These are phyloP conservation scores for Gracilaria gracilis DNA, from an alignment of 23 red algal species.

Conservation along the genomic window DNA sequence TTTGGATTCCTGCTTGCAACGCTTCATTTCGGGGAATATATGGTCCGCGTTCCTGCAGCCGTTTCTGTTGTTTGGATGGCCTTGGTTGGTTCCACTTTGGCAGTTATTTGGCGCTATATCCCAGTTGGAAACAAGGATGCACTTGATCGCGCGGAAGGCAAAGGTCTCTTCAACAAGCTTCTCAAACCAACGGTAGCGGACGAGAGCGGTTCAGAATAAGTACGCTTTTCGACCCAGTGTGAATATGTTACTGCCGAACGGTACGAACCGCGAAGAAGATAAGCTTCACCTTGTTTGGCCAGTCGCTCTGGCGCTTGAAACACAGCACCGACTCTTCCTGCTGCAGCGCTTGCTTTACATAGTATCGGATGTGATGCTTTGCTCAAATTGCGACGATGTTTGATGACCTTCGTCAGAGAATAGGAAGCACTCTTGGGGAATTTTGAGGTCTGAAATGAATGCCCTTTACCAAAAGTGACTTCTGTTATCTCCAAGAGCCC, in stretches of 20 bases:
- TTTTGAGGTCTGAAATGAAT: not conserved
- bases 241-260: not conserved
- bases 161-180: slow-evolving; percentile 11
- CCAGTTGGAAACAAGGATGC: slow-evolving; percentile 50
- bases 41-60: slow-evolving; percentile 93
- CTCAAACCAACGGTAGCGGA: slow-evolving; percentile 12
- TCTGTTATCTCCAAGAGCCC: slow-evolving; percentile 66
- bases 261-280: not conserved
- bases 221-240: not conserved
- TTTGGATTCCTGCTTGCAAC: slow-evolving; percentile 95
- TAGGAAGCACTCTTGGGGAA: not conserved
- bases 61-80: slow-evolving; percentile 98
- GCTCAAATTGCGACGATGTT: not conserved
- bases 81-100: slow-evolving; percentile 86
- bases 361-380: not conserved
- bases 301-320: not conserved
- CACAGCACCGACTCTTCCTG: not conserved
- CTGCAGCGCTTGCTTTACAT: not conserved
- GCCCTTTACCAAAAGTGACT: not conserved
- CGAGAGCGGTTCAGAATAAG: not conserved
- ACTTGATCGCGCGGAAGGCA: slow-evolving; percentile 42
- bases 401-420: not conserved
- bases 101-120: slow-evolving; percentile 90
- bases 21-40: slow-evolving; percentile 89
- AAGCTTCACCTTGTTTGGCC: not conserved